Conservation (phyloP, 768 basidiomycete genomes). For the Melanogaster broomeanus region DNA sequence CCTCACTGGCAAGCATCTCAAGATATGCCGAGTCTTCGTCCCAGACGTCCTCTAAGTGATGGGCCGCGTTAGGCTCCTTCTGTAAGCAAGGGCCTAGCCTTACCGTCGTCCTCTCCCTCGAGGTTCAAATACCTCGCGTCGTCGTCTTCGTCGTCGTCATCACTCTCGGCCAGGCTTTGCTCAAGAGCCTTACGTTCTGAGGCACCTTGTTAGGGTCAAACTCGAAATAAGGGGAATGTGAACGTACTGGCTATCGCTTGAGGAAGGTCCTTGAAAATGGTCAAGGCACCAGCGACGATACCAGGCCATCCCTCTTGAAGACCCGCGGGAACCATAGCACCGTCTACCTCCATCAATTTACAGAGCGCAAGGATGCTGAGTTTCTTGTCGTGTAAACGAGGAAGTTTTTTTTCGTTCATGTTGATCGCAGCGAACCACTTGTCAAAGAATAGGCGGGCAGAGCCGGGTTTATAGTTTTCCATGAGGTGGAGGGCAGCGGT, state of each 20-base stretch:
- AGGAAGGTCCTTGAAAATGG: slow-evolving; percentile 77
- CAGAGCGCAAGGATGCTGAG: slow-evolving; percentile 76
- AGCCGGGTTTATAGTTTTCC: slow-evolving; percentile 58
- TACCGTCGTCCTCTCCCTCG: slow-evolving; percentile 65
- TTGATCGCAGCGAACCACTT: slow-evolving; percentile 81
- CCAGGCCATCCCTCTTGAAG: slow-evolving; percentile 74
- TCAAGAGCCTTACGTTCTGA: slow-evolving; percentile 64
- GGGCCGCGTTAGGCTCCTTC: neutral
- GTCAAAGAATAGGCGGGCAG: slow-evolving; percentile 77
- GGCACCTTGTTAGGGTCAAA: slow-evolving; percentile 1
- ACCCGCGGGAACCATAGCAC: slow-evolving; percentile 52
- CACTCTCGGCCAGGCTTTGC: slow-evolving; percentile 45
- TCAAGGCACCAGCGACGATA: slow-evolving; percentile 69
- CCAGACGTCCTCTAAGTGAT: slow-evolving; percentile 75
- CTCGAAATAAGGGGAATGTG: neutral
- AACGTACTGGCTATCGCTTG: slow-evolving; percentile 72
- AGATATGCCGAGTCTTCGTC: slow-evolving; percentile 89
- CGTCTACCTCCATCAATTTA: slow-evolving; percentile 72
- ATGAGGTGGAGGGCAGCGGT: slow-evolving; percentile 74
- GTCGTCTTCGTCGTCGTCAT: slow-evolving; percentile 49
- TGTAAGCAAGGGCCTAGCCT: slow-evolving; percentile 5
- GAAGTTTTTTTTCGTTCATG: slow-evolving; percentile 53
- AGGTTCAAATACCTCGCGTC: slow-evolving; percentile 57
- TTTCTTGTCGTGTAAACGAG: slow-evolving; percentile 91
- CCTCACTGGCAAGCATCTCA: slow-evolving; percentile 84